Base-by-base conservation (phyloP, 1,284 basidiomycete genomes). In the Trichosporon ovoides region DNA sequence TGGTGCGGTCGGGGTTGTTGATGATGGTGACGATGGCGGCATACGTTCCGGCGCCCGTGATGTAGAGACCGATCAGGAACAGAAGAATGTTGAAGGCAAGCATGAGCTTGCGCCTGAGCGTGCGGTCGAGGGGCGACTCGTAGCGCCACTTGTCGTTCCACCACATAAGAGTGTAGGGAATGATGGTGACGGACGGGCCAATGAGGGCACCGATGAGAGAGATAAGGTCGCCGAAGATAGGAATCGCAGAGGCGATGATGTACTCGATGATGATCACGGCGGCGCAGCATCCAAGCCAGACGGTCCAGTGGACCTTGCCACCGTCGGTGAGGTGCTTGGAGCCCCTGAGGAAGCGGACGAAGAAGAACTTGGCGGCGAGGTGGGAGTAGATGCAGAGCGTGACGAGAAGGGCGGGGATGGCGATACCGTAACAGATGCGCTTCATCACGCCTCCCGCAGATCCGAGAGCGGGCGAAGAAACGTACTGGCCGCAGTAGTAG, bases 311-410 rank as follows among this genome's bases (percentile, higher is more conserved):
- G 7, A 80, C 73, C 16, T 77, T 11, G 0, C 84, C 85, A 62
- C 84, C 83, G 13, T 76, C 77, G 61, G 84, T 80, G 53, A 87
- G 69, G 69, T 87, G 85, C 13, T 72, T 72, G 11, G 82, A 80
- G 59, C 80, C 78, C 9, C 83, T 79, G 67, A 87, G 83, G 53
- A 83, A 63, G 11, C 85, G 80, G 57, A 87, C 78, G 66, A 87
- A 86, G 55, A 86, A 65, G 52, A 83, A 80, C 68, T 86, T 86
- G 24, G 83, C 81, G 10, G 82, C 67, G 52, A 72, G 56, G 65
- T 72, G 56, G 55, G 38, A 61, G 53, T 56, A 59, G 61, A 58
- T 64, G 62, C 40, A 63, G 55, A 57, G 49, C 28, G 58, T 64
- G 24, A 71, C 65, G 37, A 60, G 53, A 49, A 66, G 60, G n/a